Evolutionary conservation across 1,284 basidiomycete genomes (phyloP).

Genomic region (Coriolopsis trogii): DNA sequence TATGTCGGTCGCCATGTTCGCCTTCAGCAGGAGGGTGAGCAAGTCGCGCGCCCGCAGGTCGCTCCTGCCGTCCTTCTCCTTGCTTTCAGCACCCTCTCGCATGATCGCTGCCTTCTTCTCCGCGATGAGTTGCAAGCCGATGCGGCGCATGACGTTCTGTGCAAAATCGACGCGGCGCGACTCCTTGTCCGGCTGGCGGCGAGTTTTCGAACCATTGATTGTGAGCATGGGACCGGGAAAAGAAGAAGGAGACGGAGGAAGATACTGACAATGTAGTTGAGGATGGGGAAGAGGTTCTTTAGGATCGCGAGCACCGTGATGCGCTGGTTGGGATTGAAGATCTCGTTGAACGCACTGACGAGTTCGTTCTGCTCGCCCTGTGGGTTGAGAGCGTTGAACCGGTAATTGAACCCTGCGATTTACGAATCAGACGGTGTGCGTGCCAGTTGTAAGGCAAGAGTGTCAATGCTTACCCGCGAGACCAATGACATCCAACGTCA

Average conservation of each 20-base stretch:
- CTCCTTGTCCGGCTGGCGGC: too few relatives aligned
- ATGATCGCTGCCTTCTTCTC: constrained; percentile 41
- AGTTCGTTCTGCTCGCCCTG: constrained; percentile 40
- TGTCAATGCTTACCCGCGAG: too few relatives aligned
- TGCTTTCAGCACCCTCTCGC: not conserved
- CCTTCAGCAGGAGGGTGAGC: constrained; percentile 42
- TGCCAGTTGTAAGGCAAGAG: too few relatives aligned
- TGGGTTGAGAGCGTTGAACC: constrained; percentile 41
- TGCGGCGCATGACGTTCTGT: constrained; percentile 37
- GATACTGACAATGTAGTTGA: constrained; percentile 23
- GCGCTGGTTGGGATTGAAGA: constrained; percentile 13
- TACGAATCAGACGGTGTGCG: too few relatives aligned
- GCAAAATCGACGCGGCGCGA: too few relatives aligned
- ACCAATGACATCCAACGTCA: constrained; percentile 54
- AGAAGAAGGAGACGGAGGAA: too few relatives aligned
- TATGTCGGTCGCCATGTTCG: constrained; percentile 50
- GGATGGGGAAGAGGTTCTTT: constrained; percentile 10
- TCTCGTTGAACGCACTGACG: constrained; percentile 39
- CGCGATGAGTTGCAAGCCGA: constrained; percentile 41
- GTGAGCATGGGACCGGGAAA: too few relatives aligned
- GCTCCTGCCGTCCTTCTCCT: constrained; percentile 8
- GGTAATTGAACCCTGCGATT: constrained; percentile 58
- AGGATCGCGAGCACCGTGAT: constrained; percentile 9
- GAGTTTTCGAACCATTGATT: too few relatives aligned
- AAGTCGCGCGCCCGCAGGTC: constrained; percentile 31